Evolutionary conservation across 805 yeast genomes (phyloP).

Genomic region (Myxozyma neotropica): DNA sequence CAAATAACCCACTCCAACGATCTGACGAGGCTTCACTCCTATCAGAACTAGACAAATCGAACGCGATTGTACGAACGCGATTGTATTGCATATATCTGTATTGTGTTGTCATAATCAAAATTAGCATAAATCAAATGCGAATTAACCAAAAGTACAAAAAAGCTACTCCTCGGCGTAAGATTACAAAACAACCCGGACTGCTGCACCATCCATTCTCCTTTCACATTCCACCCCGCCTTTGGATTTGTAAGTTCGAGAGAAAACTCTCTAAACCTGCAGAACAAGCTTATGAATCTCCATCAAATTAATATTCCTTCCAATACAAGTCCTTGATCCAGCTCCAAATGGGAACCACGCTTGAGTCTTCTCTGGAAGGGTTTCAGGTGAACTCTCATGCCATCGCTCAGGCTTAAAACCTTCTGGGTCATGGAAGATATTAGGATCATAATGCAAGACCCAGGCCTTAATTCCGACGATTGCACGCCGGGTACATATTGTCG

Average conservation of each 20-base stretch:
- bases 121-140: background rate
- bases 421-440: conserved; percentile 54
- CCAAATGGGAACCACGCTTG: conserved; percentile 69
- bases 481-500: conserved; percentile 52
- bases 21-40: too few relatives aligned
- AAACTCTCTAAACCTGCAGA: conserved; percentile 13
- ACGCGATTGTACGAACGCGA: too few relatives aligned
- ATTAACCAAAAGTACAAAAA: background rate
- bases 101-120: too few relatives aligned
- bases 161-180: background rate
- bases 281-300: conserved; percentile 8
- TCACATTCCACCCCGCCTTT: background rate
- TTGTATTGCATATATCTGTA: too few relatives aligned
- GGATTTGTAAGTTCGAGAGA: background rate
- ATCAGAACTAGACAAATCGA: too few relatives aligned
- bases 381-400: conserved; percentile 50
- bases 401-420: conserved; percentile 60
- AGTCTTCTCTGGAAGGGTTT: conserved; percentile 49
- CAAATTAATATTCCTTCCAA: conserved; percentile 48
- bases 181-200: conserved; percentile 2
- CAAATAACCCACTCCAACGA: too few relatives aligned
- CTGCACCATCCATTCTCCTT: conserved; percentile 11
- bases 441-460: conserved; percentile 61
- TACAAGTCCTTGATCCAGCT: conserved; percentile 72
- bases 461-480: conserved; percentile 68